Evolutionary conservation across 2,329 filamentous ascomycete genomes (phyloP), one percentile per base, ranked within the genome.

Genomic region (Cercospora zeina): DNA sequence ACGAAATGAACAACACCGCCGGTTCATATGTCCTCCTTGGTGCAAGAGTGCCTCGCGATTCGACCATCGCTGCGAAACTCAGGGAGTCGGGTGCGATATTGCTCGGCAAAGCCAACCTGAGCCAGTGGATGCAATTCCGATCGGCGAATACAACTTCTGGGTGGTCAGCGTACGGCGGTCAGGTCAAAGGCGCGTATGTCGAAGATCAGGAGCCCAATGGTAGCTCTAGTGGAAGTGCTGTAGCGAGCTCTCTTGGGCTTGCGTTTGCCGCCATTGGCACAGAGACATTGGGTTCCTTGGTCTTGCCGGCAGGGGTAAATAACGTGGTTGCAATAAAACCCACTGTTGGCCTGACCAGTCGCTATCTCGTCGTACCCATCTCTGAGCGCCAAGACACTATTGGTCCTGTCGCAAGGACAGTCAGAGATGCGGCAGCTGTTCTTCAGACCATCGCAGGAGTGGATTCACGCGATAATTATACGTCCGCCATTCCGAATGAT

Each of bases 401-500:
- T 3, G 64, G 66, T 2, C 27, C 64, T 3, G 51, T 68, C 24
- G 62, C 53, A 10, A 53, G 59, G 19, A 68, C 57, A 16, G 66
- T 68, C 19, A 49, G 54, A 7, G 66, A 68, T 58, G 64, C 64
- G 8, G 64, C 61, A 3, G 11, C 54, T 1, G 19, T 62, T 33
- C 59, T 67, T n/a, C 51, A 65, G 31, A 49, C 58, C 11, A 67
- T 67, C 24, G 57, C 49, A 3, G 62, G 65, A 7, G 36, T 39
- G 7, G 62, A 63, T 21, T 45, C 47, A 16, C 21, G 53, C 11
- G 61, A 59, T 16, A 50, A 55, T 19, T 60, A 60, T 13, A 60
- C 58, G 6, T 54, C 49, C 10, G 51, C 37, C 1, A 47, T 49
- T 3, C 51, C 87, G 0, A 80, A 77, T 62, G 76, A 78, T 24